A percentile compares a stretch with the other conserved stretches of the same genome.
Evolutionary conservation across 345 rosid genomes (phyloP).

Genomic region (Aquilaria yunnanensis): DNA sequence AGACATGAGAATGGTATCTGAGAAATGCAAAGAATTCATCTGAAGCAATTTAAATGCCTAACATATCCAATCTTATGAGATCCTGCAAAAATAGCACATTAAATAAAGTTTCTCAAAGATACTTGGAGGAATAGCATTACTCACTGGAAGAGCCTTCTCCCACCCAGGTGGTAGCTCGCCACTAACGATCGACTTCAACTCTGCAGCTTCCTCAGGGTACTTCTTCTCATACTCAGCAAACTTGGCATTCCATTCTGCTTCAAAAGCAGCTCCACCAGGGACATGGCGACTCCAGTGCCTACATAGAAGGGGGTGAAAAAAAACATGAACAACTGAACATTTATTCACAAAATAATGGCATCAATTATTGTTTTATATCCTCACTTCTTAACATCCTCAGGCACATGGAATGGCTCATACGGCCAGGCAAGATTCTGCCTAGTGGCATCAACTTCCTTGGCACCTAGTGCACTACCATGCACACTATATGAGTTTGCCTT

Average conservation of each 20-base stretch:
- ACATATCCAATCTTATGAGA: no score
- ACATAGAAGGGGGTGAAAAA: conserved; percentile 7
- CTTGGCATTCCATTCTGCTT: conserved; percentile 75
- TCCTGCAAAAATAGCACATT: not conserved
- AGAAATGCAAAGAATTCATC: not conserved
- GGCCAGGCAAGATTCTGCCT: conserved; percentile 75
- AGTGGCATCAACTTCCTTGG: conserved; percentile 76
- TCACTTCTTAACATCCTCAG: conserved; percentile 64
- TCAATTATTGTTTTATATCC: not conserved
- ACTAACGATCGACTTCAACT: conserved; percentile 44
- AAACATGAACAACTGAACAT: not conserved
- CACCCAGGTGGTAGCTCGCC: conserved; percentile 29
- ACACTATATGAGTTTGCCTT: conserved; percentile 61
- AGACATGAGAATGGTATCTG: not conserved
- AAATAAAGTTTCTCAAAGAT: not conserved
- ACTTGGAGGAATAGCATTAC: conserved; percentile 16
- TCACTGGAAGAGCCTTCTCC: conserved; percentile 92
- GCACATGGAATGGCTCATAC: conserved; percentile 59
- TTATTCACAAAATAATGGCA: not conserved
- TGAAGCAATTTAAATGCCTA: not conserved
- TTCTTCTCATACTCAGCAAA: conserved; percentile 77
- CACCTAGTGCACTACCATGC: conserved; percentile 68
- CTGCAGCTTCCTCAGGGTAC: conserved; percentile 78
- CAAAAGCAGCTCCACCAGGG: conserved; percentile 61
- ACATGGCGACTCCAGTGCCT: conserved; percentile 98